Percentiles rank a stretch among this genome's conserved stretches.
Evolutionary conservation across 2,329 filamentous ascomycete genomes (phyloP).

Genomic region (Colletotrichum truncatum): DNA sequence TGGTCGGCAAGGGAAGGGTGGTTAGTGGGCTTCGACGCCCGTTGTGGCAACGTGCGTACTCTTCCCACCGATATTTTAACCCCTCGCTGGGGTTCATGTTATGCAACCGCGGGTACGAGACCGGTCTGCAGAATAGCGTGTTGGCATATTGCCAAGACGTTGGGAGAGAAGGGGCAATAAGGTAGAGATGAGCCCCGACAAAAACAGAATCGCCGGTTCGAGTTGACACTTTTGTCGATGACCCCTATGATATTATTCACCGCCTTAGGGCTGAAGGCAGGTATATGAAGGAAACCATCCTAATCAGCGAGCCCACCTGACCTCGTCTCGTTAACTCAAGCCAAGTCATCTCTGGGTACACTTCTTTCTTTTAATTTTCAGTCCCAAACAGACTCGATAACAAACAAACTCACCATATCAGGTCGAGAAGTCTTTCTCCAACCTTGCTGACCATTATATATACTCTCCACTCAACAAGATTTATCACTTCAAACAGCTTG

Average conservation of each 20-base stretch:
- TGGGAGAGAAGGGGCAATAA: background rate
- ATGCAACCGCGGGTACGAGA: background rate
- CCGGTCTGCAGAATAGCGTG: background rate
- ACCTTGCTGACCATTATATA: no score
- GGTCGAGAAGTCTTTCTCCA: no score
- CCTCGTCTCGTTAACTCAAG: background rate
- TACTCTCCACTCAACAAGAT: background rate
- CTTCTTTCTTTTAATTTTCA: background rate
- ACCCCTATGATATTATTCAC: conserved; percentile 8
- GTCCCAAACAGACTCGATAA: no score
- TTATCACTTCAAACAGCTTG: background rate
- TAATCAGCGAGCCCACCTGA: background rate
- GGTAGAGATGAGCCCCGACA: background rate
- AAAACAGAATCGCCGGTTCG: background rate
- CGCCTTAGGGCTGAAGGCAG: background rate
- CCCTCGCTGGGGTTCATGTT: background rate
- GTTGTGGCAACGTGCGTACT: background rate
- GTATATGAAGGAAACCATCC: background rate
- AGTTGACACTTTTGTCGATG: background rate
- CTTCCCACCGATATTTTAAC: background rate
- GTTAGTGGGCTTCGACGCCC: background rate
- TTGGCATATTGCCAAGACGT: background rate
- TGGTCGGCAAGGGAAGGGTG: background rate
- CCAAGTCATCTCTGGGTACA: background rate
- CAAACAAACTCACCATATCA: no score